Evolutionary conservation across 2,329 filamentous ascomycete species (phyloP), one percentile per base, ranked within the genome.

Genomic region (Fusarium papillatum): DNA sequence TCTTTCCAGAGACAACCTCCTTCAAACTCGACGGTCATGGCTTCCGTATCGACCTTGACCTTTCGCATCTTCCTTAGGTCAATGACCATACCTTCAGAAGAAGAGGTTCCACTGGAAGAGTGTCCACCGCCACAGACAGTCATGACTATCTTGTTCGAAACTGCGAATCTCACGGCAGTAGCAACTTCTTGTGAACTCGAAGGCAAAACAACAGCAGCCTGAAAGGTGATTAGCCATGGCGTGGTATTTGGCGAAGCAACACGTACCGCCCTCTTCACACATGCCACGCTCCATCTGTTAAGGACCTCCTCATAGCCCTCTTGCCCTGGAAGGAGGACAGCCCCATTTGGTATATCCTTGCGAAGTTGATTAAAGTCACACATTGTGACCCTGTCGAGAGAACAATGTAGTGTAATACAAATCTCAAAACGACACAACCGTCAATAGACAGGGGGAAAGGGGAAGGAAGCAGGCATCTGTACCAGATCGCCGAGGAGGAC

Each of bases 71-170:
- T 82, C 2, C 84, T 83, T 4, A 92, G 83, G 77, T 91, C 88
- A 69, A 92, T 88, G 4, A 91, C 85, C 19, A 92, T 82, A 10
- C 87, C 86, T 13, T 87, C 87, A 2, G 86, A 87, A 3, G 87
- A 88, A 6, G 78, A 87, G 3, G 86, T 84, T 1, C 88, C 89
- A 7, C 85, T 85, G 0, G 89, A 89, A 0, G 88, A 89, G 80
- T 92, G 90, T 0, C 89, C 88, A 14, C 90, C 90, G 7, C 89
- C 87, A 65, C 86, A 86, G 14, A 91, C 87, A 0, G 87, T 87
- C 61, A 92, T 82, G 36, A 88, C 85, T 38, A 91, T 83, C 1
- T 79, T 77, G 50, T 87, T 72, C 5, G 68, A 64, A 4, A 74
- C 61, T n/a, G 80, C 78, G 24, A 78, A 82, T 22, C 61, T 75